These are phyloP conservation scores for Geum urbanum DNA, from an alignment of 306 rosid genomes.

Conservation along the genomic window DNA sequence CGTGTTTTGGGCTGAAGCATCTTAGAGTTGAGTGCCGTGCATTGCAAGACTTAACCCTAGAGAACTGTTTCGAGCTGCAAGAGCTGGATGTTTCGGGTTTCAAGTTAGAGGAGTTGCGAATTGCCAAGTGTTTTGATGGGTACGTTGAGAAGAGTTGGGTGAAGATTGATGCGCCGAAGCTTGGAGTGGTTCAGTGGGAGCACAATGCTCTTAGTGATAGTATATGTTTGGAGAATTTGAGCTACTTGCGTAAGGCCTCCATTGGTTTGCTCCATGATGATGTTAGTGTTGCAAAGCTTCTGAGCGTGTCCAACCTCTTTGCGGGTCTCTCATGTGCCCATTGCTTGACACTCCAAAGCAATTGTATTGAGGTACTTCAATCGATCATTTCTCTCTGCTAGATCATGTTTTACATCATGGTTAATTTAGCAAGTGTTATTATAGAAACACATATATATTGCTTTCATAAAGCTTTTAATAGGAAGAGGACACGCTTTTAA, in stretches of 20 bases:
- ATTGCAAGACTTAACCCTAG: constrained; percentile 45
- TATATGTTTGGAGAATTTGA: constrained; percentile 31
- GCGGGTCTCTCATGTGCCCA: constrained; percentile 46
- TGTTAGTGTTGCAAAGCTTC: constrained; percentile 38
- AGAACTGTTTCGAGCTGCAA: constrained; percentile 46
- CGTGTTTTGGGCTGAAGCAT: constrained; percentile 47
- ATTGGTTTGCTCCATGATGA: constrained; percentile 41
- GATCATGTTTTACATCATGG: background rate
- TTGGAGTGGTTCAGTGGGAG: constrained; percentile 44
- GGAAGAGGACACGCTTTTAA: too few relatives aligned
- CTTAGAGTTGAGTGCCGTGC: constrained; percentile 46
- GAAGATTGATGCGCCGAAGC: constrained; percentile 45
- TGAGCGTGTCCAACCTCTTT: constrained; percentile 46
- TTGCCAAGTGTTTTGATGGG: constrained; percentile 51
- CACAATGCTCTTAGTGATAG: constrained; percentile 44
- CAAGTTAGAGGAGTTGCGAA: constrained; percentile 35
- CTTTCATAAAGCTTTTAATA: too few relatives aligned
- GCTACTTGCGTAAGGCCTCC: constrained; percentile 43
- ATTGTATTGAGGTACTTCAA: constrained; percentile 54
- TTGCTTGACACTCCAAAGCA: constrained; percentile 43
- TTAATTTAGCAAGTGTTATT: background rate
- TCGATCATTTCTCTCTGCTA: background rate
- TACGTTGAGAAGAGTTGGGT: constrained; percentile 44
- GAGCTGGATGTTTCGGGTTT: constrained; percentile 44
- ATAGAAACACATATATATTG: too few relatives aligned